Evolutionary conservation across 805 yeast species (phyloP).

Genomic region (Yarrowia alimentaria): DNA sequence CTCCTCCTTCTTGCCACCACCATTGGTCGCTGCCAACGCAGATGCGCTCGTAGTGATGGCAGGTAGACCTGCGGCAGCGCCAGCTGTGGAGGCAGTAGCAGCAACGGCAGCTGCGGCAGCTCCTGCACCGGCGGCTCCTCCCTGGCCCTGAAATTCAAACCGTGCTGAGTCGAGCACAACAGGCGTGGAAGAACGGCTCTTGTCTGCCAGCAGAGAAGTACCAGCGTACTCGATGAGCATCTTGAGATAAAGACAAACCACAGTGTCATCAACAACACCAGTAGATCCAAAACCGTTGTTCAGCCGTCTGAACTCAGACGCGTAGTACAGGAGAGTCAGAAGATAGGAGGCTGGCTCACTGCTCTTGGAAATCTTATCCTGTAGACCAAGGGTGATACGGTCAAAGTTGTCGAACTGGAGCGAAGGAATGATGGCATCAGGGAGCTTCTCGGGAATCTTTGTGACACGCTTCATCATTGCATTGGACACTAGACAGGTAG

Average conservation of each 20-base stretch:
- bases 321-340: constrained; percentile 34
- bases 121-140: background rate
- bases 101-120: background rate
- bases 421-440: constrained; percentile 53
- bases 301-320: constrained; percentile 59
- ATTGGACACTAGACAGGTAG: constrained; percentile 53
- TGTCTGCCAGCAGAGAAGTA: constrained; percentile 4
- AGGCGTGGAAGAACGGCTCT: constrained; percentile 16
- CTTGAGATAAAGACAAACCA: constrained; percentile 57
- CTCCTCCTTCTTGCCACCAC: constrained; percentile 16
- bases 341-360: constrained; percentile 30
- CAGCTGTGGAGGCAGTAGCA: background rate
- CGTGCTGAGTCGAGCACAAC: background rate
- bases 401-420: constrained; percentile 47
- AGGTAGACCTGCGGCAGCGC: too few species aligned
- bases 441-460: constrained; percentile 46
- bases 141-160: constrained; percentile 15
- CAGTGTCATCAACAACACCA: constrained; percentile 67
- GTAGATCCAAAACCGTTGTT: constrained; percentile 83
- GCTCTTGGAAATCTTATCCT: constrained; percentile 45
- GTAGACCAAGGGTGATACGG: constrained; percentile 37
- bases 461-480: constrained; percentile 49
- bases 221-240: constrained; percentile 39
- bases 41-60: too few species aligned
- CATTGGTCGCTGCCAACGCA: too few species aligned